These are phyloP conservation scores for Sphagnum tenellum DNA, from an alignment of 225 moss, liverwort and hornwort genomes.

Conservation along the genomic window DNA sequence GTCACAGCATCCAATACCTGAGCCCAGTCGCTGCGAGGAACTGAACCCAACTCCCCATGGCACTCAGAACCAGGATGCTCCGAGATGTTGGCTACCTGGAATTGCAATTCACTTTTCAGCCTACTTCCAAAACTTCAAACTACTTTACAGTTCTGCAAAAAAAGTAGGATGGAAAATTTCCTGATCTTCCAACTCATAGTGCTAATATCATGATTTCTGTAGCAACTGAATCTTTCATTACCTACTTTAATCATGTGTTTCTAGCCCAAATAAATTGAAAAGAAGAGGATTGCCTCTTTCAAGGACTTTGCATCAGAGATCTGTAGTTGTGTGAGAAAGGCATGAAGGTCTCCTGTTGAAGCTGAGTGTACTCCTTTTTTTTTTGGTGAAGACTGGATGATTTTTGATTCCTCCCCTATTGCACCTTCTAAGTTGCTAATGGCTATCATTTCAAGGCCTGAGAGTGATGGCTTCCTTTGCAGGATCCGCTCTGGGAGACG, in stretches of 20 bases:
- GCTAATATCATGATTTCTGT: too few relatives aligned
- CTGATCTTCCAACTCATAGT: too few relatives aligned
- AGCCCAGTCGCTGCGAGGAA: constrained; percentile 46
- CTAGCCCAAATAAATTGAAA: not conserved
- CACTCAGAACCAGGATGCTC: constrained; percentile 15
- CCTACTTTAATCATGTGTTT: too few relatives aligned
- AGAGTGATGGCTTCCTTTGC: constrained; percentile 16
- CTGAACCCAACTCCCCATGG: constrained; percentile 20
- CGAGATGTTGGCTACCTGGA: constrained; percentile 9
- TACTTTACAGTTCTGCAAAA: constrained; percentile 1
- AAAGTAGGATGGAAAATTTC: not conserved
- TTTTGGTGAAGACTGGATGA: constrained; percentile 7
- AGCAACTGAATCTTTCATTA: too few relatives aligned
- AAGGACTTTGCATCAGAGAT: constrained; percentile 11
- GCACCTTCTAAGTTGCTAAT: constrained; percentile 7
- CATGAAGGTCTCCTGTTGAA: constrained; percentile 1
- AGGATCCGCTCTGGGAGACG: constrained; percentile 20
- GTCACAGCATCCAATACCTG: constrained; percentile 42
- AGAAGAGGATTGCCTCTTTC: constrained; percentile 17
- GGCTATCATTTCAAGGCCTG: constrained; percentile 20
- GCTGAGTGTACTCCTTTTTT: constrained; percentile 8
- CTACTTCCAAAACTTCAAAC: too few relatives aligned
- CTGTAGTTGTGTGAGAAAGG: constrained; percentile 1
- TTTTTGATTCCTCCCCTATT: constrained; percentile 9
- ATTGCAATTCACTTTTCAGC: constrained; percentile 7